phyloP scores from a whole-genome alignment of 1,284 basidiomycete genomes.

The Inonotus obliquus region DNA sequence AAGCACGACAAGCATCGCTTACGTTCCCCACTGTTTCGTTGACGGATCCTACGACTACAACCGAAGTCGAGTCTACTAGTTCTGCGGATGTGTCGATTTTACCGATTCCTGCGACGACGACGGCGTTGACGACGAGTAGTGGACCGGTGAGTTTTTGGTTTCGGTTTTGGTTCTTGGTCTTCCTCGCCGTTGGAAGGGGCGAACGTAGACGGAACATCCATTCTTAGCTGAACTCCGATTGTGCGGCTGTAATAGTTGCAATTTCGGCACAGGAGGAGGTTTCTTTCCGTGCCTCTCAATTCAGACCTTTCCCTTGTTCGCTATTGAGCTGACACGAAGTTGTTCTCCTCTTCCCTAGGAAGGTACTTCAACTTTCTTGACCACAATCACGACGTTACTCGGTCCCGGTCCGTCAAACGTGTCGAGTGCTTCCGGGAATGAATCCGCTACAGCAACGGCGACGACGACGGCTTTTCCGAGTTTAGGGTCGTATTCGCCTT shows the following conservation, averaged over 20 bases:
- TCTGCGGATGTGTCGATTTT: neutral
- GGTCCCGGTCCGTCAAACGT: neutral
- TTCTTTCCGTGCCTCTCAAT: too few relatives aligned
- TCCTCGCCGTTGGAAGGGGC: too few relatives aligned
- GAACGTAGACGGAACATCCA: too few relatives aligned
- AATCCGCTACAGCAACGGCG: slow-evolving; percentile 16
- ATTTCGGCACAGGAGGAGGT: too few relatives aligned
- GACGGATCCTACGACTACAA: neutral
- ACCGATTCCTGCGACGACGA: slow-evolving; percentile 9
- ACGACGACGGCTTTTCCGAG: slow-evolving; percentile 28
- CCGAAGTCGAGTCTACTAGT: neutral
- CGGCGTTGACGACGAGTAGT: slow-evolving; percentile 16
- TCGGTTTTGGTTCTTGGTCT: neutral
- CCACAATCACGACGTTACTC: slow-evolving; percentile 11
- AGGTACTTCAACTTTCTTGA: slow-evolving; percentile 16
- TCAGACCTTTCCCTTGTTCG: too few relatives aligned
- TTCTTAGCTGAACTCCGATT: too few relatives aligned
- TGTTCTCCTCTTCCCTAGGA: neutral
- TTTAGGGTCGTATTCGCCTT: slow-evolving; percentile 27
- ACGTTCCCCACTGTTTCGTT: slow-evolving; percentile 8
- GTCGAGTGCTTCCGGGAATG: neutral
- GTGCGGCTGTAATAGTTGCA: too few relatives aligned
- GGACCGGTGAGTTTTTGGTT: slow-evolving; percentile 5
- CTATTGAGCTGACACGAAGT: neutral
- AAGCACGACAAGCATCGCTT: slow-evolving; percentile 12